Base-by-base conservation (phyloP, 352 stramenopile species). In the Globisporangium irregulare region DNA sequence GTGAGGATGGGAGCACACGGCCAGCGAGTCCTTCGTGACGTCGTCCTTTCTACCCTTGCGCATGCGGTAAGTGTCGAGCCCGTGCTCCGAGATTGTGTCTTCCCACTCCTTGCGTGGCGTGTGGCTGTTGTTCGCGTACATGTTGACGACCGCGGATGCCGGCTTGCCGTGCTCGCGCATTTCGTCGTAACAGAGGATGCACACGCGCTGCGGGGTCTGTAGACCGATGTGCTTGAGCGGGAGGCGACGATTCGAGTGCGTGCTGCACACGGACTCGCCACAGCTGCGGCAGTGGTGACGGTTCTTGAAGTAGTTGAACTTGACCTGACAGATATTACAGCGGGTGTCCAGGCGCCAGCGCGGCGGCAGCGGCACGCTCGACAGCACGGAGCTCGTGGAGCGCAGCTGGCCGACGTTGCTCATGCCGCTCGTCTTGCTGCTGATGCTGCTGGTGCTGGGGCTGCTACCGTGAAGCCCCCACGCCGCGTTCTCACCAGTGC, bases 221-320 rank as follows among this genome's bases (percentile, higher is more conserved):
- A 92, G 75, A 0, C 77, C 81, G 29, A 86, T 72, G 62, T 90
- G 78, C 59, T 84, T 76, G 51, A 97, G 71, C 34, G 79, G 76
- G 12, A 92, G 65, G 0, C 85, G 83, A 22, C 80, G 80, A 64
- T 82, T 91, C 50, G 84, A 94, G 73, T 95, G 91, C 27, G 81
- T 90, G 34, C 74, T 85, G 75, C 90, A 97, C 14, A 96, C 89
- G 2, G 91, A 93, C 60, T 91, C 71, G 14, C 90, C 90, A 69
- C 90, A 97, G 69, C 89, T 92, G 68, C 90, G 86, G 71, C 90
- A 97, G 72, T 97, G 90, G 70, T 97, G 90, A 9, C 88, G 83
- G 50, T 80, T 82, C 73, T 89, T 91, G 38, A 97, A 87, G 75
- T 97, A 89, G 41, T 73, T 93, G 69, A 97, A 97, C 70, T 91